Conservation (phyloP, 1,139 yeast genomes). For the Hanseniaspora gamundiae region DNA sequence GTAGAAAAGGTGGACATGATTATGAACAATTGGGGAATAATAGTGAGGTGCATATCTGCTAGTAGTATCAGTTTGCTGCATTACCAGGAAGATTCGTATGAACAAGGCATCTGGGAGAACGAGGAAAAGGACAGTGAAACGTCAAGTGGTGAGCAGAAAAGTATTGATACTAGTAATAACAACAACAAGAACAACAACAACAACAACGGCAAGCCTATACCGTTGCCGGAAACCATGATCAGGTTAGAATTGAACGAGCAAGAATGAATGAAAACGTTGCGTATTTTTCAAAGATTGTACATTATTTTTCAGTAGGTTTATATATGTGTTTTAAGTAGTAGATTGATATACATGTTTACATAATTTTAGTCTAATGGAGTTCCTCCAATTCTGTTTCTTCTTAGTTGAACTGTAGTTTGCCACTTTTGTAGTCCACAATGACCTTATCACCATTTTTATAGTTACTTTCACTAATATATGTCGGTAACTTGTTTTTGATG, state of each 20-base stretch:
- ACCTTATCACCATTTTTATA: neutral
- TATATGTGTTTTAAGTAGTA: no score
- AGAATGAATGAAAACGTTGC: conserved; percentile 26
- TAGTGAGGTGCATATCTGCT: conserved; percentile 21
- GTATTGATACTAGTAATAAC: no score
- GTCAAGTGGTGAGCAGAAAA: neutral
- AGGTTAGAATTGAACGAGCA: conserved; percentile 35
- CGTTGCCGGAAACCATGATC: conserved; percentile 56
- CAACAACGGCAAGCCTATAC: conserved; percentile 33
- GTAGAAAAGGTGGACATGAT: conserved; percentile 19
- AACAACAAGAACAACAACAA: conserved; percentile 21
- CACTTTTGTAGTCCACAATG: neutral
- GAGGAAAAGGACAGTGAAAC: neutral
- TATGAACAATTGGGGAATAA: conserved; percentile 22
- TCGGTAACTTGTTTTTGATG: conserved; percentile 3
- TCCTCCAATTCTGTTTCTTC: no score
- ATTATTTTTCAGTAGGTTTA: no score
- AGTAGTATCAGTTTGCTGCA: conserved; percentile 23
- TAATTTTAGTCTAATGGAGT: no score
- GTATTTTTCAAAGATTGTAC: conserved; percentile 8
- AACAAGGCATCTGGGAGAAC: conserved; percentile 18
- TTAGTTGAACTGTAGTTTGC: neutral
- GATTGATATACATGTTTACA: no score
- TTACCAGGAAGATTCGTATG: conserved; percentile 23
- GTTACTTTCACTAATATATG: neutral